A percentile compares a stretch with the other conserved stretches of the same genome.
Conservation (phyloP, 2,329 filamentous ascomycete genomes). For the Neofusicoccum parvum region DNA sequence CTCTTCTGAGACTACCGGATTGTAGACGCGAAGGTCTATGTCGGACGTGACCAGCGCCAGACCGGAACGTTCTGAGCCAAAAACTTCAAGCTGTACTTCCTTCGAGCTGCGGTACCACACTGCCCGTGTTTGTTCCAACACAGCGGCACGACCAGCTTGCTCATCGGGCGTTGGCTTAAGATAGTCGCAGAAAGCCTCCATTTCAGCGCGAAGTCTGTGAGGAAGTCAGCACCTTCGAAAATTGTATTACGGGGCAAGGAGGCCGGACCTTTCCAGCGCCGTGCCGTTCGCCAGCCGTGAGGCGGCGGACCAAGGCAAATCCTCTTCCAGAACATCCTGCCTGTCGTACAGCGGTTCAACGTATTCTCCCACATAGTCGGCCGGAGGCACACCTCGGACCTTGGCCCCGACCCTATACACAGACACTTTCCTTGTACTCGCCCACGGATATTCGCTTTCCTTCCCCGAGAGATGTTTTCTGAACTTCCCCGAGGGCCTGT, state of each 20-base stretch:
- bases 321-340: not conserved
- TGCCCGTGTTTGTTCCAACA: slow-evolving; percentile 29
- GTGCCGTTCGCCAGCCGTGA: not conserved
- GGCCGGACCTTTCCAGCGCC: not conserved
- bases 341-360: not conserved
- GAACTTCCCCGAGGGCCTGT: no score
- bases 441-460: no score
- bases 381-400: not conserved
- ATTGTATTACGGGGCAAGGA: not conserved
- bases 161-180: slow-evolving; percentile 49
- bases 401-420: not conserved
- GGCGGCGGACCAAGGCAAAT: slow-evolving; percentile 9
- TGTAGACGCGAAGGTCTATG: slow-evolving; percentile 52
- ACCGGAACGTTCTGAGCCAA: slow-evolving; percentile 58
- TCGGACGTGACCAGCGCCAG: slow-evolving; percentile 57
- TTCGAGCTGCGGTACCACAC: slow-evolving; percentile 25
- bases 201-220: slow-evolving; percentile 45
- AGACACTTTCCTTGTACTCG: not conserved
- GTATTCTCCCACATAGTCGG: slow-evolving; percentile 5
- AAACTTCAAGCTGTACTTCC: slow-evolving; percentile 40
- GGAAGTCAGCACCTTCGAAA: not conserved
- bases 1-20: not conserved
- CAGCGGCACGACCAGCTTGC: slow-evolving; percentile 36
- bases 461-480: no score
- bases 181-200: slow-evolving; percentile 49